phyloP scores from a whole-genome alignment of 75 land plant species.

The Selaginella moellendorffii region DNA sequence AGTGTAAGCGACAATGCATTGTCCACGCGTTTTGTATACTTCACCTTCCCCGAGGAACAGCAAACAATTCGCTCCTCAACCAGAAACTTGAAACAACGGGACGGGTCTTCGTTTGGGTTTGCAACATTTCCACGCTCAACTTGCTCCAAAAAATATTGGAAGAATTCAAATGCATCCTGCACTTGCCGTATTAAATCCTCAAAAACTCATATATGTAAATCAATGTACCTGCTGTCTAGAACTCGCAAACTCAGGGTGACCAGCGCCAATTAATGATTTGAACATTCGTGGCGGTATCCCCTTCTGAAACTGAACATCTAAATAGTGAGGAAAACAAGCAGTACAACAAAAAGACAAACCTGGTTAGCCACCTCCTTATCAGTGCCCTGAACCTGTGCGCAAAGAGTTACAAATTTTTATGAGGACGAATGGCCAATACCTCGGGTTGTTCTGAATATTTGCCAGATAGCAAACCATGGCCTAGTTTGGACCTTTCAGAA shows the following conservation, averaged over 20 bases:
- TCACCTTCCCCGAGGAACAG: conserved; percentile 75
- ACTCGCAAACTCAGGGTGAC: conserved; percentile 90
- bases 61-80: conserved; percentile 82
- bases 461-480: conserved; percentile 91
- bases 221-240: conserved; percentile 87
- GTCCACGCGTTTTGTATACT: conserved; percentile 75
- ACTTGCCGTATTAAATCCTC: background rate
- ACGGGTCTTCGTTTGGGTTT: conserved; percentile 53
- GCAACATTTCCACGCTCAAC: conserved; percentile 59
- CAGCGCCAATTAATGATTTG: conserved; percentile 85
- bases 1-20: conserved; percentile 55
- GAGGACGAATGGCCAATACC: too few relatives aligned
- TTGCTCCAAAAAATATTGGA: conserved; percentile 85
- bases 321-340: background rate
- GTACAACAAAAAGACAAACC: too few relatives aligned
- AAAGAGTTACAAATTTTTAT: too few relatives aligned
- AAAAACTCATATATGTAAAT: background rate
- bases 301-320: conserved; percentile 46
- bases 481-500: conserved; percentile 64
- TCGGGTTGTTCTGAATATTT: conserved; percentile 55
- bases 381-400: too few relatives aligned
- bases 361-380: too few relatives aligned
- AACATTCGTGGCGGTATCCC: conserved; percentile 98
- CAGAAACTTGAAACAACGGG: conserved; percentile 73
- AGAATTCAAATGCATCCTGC: conserved; percentile 99